phyloP scores from a whole-genome alignment of 306 rosid species.

The Cucumis hystrix region DNA sequence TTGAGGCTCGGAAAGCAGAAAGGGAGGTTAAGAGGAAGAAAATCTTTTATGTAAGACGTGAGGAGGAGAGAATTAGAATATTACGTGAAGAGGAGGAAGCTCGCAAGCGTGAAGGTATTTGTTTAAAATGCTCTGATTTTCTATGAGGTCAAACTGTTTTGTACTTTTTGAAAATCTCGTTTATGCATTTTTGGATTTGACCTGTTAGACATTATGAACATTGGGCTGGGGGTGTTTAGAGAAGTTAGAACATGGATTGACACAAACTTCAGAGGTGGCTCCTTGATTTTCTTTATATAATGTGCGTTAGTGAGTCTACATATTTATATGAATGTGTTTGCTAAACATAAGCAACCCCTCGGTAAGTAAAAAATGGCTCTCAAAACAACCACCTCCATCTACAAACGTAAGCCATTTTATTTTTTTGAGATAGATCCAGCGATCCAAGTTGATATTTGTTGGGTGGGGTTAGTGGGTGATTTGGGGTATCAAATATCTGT shows the following conservation, averaged over 20 bases:
- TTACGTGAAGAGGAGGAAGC: slow-evolving; percentile 78
- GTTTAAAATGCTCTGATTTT: not conserved
- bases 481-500: not conserved
- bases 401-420: not conserved
- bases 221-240: too few relatives aligned
- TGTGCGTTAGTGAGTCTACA: not conserved
- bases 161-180: not conserved
- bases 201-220: not conserved
- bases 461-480: too few relatives aligned
- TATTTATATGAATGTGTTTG: not conserved
- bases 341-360: not conserved
- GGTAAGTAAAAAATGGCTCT: not conserved
- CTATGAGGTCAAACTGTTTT: not conserved
- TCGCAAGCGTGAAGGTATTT: slow-evolving; percentile 58
- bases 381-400: not conserved
- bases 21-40: slow-evolving; percentile 66
- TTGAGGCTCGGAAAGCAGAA: slow-evolving; percentile 52
- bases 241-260: not conserved
- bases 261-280: not conserved
- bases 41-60: slow-evolving; percentile 51
- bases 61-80: slow-evolving; percentile 64
- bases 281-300: not conserved
- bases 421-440: not conserved
- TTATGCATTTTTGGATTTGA: not conserved
- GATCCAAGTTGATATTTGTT: not conserved